Evolutionary conservation across 140 eudicot species (phyloP).

Genomic region (Flaveria floridana): DNA sequence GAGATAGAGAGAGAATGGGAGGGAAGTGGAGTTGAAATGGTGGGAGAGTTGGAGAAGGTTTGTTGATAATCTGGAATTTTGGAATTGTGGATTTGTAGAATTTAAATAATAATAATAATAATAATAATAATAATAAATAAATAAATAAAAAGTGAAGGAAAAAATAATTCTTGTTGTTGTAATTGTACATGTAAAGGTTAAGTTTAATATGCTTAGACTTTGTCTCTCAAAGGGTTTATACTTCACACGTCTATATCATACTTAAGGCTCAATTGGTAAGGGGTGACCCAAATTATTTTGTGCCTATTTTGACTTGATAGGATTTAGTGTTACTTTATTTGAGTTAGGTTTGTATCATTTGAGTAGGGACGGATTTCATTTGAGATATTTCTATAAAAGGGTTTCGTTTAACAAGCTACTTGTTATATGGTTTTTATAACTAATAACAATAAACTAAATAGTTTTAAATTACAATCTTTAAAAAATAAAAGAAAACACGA

Average conservation of each 20-base stretch:
- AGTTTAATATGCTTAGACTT: conserved; percentile 21
- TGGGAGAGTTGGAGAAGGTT: conserved; percentile 39
- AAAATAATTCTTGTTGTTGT: not conserved
- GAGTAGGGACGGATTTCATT: not conserved
- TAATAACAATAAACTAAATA: too few species aligned
- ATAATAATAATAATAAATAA: not conserved
- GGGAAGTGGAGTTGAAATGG: conserved; percentile 46
- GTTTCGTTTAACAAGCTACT: too few species aligned
- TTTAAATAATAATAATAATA: too few species aligned
- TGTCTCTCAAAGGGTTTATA: conserved; percentile 19
- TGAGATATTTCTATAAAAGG: too few species aligned
- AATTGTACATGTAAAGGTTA: conserved; percentile 18
- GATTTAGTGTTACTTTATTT: not conserved
- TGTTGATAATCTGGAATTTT: conserved; percentile 24
- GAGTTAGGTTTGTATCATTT: conserved; percentile 8
- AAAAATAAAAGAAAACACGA: too few species aligned
- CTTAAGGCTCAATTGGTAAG: conserved; percentile 5
- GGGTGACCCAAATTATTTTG: not conserved
- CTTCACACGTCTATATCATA: conserved; percentile 19
- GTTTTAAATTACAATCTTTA: too few species aligned
- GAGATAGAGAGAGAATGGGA: conserved; percentile 31
- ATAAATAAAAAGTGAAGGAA: not conserved
- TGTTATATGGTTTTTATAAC: too few species aligned
- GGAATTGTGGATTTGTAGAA: conserved; percentile 18
- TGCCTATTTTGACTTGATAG: not conserved